Conservation (phyloP, 2,329 filamentous ascomycete species). For the Tricladium varicosporioides region DNA sequence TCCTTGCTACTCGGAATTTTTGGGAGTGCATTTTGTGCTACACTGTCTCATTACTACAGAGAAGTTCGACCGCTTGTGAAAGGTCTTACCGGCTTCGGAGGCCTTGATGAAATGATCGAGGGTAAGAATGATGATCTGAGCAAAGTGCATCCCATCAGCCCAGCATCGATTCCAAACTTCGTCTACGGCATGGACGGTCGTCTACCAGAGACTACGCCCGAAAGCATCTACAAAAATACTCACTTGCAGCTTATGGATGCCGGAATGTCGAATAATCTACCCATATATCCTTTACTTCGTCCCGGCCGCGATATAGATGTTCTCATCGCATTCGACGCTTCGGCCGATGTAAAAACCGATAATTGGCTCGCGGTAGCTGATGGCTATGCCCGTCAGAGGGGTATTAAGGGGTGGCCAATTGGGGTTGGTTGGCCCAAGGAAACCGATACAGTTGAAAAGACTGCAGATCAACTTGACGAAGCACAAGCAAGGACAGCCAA, state of each 20-base stretch:
- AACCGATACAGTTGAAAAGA: conserved; percentile 55
- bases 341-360: conserved; percentile 83
- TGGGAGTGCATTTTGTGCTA: conserved; percentile 94
- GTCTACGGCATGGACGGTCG: conserved; percentile 75
- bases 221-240: conserved; percentile 66
- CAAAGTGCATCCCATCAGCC: conserved; percentile 93
- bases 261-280: conserved; percentile 97
- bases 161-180: conserved; percentile 87
- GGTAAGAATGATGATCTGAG: conserved; percentile 80
- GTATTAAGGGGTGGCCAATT: conserved; percentile 90
- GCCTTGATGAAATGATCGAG: conserved; percentile 79
- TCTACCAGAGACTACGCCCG: conserved; percentile 74
- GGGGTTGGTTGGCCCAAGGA: conserved; percentile 87
- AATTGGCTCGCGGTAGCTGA: conserved; percentile 96
- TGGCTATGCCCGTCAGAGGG: conserved; percentile 85
- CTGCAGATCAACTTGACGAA: conserved; percentile 62
- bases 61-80: conserved; percentile 83
- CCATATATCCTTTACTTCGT: conserved; percentile 89
- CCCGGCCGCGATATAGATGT: conserved; percentile 87
- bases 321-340: conserved; percentile 89
- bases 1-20: conserved; percentile 91
- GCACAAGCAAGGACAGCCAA: conserved; percentile 56
- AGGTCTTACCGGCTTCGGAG: conserved; percentile 69
- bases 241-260: conserved; percentile 91
- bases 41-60: conserved; percentile 91